Evolutionary conservation across 805 yeast species (phyloP).

Genomic region (Scheffersomyces stipitis): DNA sequence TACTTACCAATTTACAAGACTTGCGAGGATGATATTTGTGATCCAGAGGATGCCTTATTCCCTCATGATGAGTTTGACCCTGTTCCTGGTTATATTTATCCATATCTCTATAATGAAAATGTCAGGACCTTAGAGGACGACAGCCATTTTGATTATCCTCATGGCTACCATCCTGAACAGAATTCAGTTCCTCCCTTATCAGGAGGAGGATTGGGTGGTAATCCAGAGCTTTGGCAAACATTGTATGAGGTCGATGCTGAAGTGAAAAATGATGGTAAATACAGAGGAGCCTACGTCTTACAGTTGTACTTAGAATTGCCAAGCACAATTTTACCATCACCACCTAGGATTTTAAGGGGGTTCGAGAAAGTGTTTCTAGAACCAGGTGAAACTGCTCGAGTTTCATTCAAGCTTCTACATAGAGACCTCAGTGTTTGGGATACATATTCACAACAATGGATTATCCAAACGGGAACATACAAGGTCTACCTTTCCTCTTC

Average conservation of each 20-base stretch:
- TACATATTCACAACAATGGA: conserved; percentile 54
- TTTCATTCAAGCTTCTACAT: conserved; percentile 46
- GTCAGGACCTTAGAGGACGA: conserved; percentile 34
- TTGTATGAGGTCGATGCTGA: conserved; percentile 45
- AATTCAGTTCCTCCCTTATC: conserved; percentile 36
- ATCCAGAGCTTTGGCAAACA: conserved; percentile 58
- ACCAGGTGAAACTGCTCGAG: conserved; percentile 37
- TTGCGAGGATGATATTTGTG: conserved; percentile 48
- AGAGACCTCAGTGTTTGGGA: conserved; percentile 62
- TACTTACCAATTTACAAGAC: conserved; percentile 43
- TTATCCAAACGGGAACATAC: conserved; percentile 55
- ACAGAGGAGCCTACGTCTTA: conserved; percentile 48
- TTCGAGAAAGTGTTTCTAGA: conserved; percentile 52
- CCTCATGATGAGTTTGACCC: conserved; percentile 53
- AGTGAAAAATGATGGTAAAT: conserved; percentile 49
- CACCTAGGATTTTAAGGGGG: conserved; percentile 54
- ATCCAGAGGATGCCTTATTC: conserved; percentile 54
- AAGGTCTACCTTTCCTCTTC: conserved; percentile 51
- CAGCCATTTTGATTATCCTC: conserved; percentile 39
- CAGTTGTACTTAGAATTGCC: conserved; percentile 57
- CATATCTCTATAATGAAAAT: conserved; percentile 45
- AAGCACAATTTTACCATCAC: conserved; percentile 46
- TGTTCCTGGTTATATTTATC: conserved; percentile 57
- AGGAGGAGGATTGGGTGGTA: conserved; percentile 60
- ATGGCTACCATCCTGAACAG: conserved; percentile 35